Base-by-base conservation (phyloP, 768 basidiomycete genomes). In the Phylloporus scabripes region DNA sequence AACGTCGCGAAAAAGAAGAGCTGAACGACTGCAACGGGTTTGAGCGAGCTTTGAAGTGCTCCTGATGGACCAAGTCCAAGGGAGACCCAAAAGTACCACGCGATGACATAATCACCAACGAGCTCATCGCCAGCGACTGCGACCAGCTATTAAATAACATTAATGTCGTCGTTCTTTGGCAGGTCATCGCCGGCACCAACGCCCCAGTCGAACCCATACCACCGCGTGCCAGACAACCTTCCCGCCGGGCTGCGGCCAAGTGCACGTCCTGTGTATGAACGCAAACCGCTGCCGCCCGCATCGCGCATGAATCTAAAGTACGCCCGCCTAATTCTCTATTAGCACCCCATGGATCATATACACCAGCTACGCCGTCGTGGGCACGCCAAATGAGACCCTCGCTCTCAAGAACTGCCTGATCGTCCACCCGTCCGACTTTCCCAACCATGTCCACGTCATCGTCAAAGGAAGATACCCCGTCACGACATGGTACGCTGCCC, bases 361-460 rank as follows among this genome's bases (percentile, higher is more conserved):
- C 39, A 12, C 7, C 44, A 83, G 80, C 42, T 87, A 74, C 57
- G 65, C 60, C 23, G 82, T 92, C 46, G 79, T 78, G 4, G 65
- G 71, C 15, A 76, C 79, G 47, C 86, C 89, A 0, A 81, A 74
- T 49, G 79, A 83, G 43, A 67, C 75, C 1, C 76, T 92, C 21
- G 92, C 92, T 0, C 72, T 92, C 50, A 77, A 81, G 15, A 95
- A 94, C 65, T 83, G 89, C 56, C 63, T 95, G 14, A 79, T 94
- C 38, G 89, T 91, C 24, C 73, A 88, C 65, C 81, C 85, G 1
- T 70, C 74, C 5, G 92, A 96, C 67, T 94, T 94, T 60, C 67
- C 69, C 7, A 70, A 79, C 12, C 81, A 83, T 5, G 78, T 82
- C 44, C 91, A 92, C 65, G 85, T 92, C 34, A 67, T 86, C 14